Base-by-base conservation (phyloP, 179 eudicot species). In the Silene noctiflora region DNA sequence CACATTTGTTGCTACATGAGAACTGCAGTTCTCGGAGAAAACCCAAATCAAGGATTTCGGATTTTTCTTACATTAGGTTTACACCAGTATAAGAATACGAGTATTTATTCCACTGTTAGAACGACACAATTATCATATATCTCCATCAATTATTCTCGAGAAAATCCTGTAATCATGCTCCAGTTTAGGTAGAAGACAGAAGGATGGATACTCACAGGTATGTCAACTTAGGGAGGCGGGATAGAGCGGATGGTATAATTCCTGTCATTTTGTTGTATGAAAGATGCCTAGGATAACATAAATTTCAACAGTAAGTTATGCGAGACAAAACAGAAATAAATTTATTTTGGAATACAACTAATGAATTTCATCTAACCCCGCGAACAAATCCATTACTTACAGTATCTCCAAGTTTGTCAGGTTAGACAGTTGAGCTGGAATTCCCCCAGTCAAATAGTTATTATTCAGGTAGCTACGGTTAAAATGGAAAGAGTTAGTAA, bases 241-340 rank as follows among this genome's bases (percentile, higher is more conserved):
- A 92, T 78, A 89, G 83, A 19, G 91, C 93, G 72, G 84, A 88
- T 73, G 99, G 99, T 64, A 95, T 80, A 1, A 92, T 85, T 67
- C 99, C 99, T 69, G 96, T 88, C 99, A 95, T 93, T 83, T 93
- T 95, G 89, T 93, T 95, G 81, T 86, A 79, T 56, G 99, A 95
- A 74, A 95, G 81, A 79, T 95, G 91, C 86, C 99, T 95, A 88
- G 65, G 69, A 75, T 59, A 58, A 76, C 39, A 81, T 42, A 44
- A 48, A 51, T 33, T 39, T 11, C 75, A 13, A 48, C 25, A 31
- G 14, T 33, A 69, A 10, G 74, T 74, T 33, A n/a, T n/a, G 42
- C 25, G 69, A 72, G 21, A 42, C 9, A 31, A 63, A 59, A 9
- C 7, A 24, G 21, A 71, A 71, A 0, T 3, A 27, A 16, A 25